A percentile compares a stretch with the other conserved stretches of the same genome.
phyloP scores from a whole-genome alignment of 2,329 filamentous ascomycete genomes.

The Berkeleyomyces rouxiae region DNA sequence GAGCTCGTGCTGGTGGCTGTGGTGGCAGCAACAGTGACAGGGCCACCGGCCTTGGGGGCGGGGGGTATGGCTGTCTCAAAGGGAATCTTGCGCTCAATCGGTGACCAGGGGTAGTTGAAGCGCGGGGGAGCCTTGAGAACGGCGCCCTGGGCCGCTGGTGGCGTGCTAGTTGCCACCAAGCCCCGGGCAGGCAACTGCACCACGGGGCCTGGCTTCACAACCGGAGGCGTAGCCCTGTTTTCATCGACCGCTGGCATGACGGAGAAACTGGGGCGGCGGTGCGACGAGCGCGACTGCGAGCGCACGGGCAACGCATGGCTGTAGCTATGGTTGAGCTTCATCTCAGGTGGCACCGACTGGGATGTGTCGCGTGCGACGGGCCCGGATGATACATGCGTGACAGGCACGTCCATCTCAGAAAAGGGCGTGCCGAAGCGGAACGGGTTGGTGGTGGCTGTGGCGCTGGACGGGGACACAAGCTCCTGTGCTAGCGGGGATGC shows the following conservation, averaged over 20 bases:
- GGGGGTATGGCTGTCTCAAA: conserved; percentile 32
- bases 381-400: conserved; percentile 54
- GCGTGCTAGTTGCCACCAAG: conserved; percentile 16
- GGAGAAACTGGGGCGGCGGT: conserved; percentile 49
- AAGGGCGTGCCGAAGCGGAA: conserved; percentile 76
- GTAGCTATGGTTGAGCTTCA: conserved; percentile 44
- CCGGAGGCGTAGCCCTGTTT: conserved; percentile 31
- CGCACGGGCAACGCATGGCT: conserved; percentile 25
- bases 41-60: neutral
- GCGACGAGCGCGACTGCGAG: conserved; percentile 38
- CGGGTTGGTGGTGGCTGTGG: conserved; percentile 27
- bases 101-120: conserved; percentile 39
- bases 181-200: conserved; percentile 20
- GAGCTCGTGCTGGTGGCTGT: neutral
- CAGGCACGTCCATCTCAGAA: conserved; percentile 76
- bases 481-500: conserved; percentile 36
- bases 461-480: conserved; percentile 32
- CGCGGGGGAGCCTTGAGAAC: conserved; percentile 30
- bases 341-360: conserved; percentile 85
- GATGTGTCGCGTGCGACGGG: conserved; percentile 64
- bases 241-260: conserved; percentile 55
- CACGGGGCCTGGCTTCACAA: neutral
- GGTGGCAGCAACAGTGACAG: neutral
- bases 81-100: conserved; percentile 25
- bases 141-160: conserved; percentile 21